Evolutionary conservation across 345 rosid species (phyloP).

Genomic region (Brassica nigra): DNA sequence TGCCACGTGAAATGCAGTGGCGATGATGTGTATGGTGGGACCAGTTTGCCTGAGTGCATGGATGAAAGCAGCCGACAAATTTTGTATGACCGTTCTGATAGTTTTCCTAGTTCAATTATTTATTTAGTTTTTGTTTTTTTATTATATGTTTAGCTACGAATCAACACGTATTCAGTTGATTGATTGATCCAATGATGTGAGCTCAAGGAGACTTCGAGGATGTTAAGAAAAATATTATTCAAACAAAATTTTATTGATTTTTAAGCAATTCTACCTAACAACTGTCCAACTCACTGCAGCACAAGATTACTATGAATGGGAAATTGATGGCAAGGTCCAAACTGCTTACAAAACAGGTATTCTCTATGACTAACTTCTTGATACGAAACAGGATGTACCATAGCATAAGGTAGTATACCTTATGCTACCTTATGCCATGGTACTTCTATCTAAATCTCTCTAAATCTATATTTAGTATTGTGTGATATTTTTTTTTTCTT

Average conservation of each 20-base stretch:
- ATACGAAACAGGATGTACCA: too few relatives aligned
- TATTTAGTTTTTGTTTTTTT: background rate
- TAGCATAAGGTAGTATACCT: too few relatives aligned
- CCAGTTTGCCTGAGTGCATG: slow-evolving; percentile 30
- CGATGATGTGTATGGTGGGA: slow-evolving; percentile 22
- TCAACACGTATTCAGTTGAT: background rate
- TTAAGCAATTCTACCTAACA: background rate
- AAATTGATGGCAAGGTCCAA: too few relatives aligned
- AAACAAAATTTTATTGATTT: background rate
- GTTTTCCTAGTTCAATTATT: slow-evolving; percentile 6
- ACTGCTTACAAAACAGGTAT: too few relatives aligned
- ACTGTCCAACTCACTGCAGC: too few relatives aligned
- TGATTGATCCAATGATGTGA: slow-evolving; percentile 23
- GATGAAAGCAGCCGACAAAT: slow-evolving; percentile 35
- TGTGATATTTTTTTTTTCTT: too few relatives aligned
- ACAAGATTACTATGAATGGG: too few relatives aligned
- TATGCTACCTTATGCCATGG: too few relatives aligned
- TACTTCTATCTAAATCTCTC: too few relatives aligned
- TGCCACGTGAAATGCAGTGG: slow-evolving; percentile 34
- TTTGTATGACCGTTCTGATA: slow-evolving; percentile 33
- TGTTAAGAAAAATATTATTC: background rate
- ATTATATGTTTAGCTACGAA: background rate
- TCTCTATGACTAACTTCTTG: too few relatives aligned
- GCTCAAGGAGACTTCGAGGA: slow-evolving; percentile 19
- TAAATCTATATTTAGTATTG: too few relatives aligned